These are phyloP conservation scores for Saitozyma sp. DNA, from an alignment of 768 basidiomycete genomes.

Conservation along the genomic window DNA sequence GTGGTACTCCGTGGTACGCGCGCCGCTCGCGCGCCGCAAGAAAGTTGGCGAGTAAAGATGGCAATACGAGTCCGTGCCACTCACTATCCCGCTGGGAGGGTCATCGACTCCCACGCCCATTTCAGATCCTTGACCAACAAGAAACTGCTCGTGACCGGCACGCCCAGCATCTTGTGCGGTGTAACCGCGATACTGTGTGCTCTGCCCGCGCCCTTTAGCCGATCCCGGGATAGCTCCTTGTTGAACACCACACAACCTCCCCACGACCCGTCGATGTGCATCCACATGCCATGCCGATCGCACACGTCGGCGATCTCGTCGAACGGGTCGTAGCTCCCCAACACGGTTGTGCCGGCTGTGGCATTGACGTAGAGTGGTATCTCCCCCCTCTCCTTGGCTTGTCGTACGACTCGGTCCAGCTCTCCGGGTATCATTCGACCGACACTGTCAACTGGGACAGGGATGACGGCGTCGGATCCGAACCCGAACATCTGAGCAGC, in stretches of 20 bases:
- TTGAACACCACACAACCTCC: slow-evolving; percentile 34
- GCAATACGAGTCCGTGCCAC: slow-evolving; percentile 1
- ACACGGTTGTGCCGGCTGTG: slow-evolving; percentile 36
- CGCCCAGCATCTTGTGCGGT: slow-evolving; percentile 38
- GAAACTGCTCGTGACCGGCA: slow-evolving; percentile 33
- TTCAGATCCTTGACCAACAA: slow-evolving; percentile 27
- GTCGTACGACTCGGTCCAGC: slow-evolving; percentile 13
- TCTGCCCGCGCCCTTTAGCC: slow-evolving; percentile 21
- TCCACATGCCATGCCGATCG: slow-evolving; percentile 22
- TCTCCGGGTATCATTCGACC: slow-evolving; percentile 23
- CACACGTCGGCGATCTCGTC: slow-evolving; percentile 24
- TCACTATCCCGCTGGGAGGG: slow-evolving; percentile 34
- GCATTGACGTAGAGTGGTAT: slow-evolving; percentile 38
- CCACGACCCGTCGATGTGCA: slow-evolving; percentile 38
- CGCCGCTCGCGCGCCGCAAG: neutral
- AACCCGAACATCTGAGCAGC: slow-evolving; percentile 37
- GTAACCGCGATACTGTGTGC: slow-evolving; percentile 29
- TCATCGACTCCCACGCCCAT: slow-evolving; percentile 25
- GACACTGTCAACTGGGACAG: slow-evolving; percentile 19
- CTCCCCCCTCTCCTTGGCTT: slow-evolving; percentile 18
- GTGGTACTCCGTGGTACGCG: neutral
- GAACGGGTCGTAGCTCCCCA: slow-evolving; percentile 31
- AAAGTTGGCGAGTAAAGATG: neutral
- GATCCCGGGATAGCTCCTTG: slow-evolving; percentile 1
- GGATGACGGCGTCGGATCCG: slow-evolving; percentile 15